phyloP scores from a whole-genome alignment of 2,329 filamentous ascomycete genomes.

The Talaromyces sp. region DNA sequence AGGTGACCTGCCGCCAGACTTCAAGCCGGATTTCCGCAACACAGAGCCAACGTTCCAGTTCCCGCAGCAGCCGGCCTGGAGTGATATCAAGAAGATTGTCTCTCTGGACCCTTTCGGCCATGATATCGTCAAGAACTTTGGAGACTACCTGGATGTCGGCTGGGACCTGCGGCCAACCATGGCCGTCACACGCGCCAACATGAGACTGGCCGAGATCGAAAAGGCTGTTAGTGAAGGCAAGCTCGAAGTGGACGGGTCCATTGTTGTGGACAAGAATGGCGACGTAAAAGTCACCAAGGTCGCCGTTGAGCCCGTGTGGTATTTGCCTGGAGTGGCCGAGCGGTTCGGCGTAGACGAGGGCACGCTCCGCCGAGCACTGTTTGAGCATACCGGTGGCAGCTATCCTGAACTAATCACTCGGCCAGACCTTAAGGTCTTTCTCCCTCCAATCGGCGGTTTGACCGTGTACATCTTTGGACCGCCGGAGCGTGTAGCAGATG shows the following conservation, averaged over 20 bases:
- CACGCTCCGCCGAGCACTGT: constrained; percentile 75
- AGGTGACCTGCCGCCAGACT: constrained; percentile 77
- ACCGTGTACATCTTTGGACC: constrained; percentile 98
- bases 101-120: constrained; percentile 96
- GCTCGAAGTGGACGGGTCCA: constrained; percentile 75
- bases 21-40: constrained; percentile 73
- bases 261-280: constrained; percentile 78
- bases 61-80: constrained; percentile 86
- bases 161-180: constrained; percentile 81
- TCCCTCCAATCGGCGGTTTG: constrained; percentile 90
- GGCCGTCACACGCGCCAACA: constrained; percentile 85
- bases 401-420: constrained; percentile 96
- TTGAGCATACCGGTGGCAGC: constrained; percentile 92
- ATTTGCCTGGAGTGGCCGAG: constrained; percentile 80
- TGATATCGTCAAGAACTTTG: constrained; percentile 72
- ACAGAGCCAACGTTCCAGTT: constrained; percentile 88
- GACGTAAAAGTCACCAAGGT: constrained; percentile 95
- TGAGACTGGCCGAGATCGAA: constrained; percentile 93
- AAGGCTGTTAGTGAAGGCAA: constrained; percentile 77
- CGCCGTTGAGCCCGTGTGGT: constrained; percentile 92
- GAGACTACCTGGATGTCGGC: constrained; percentile 66
- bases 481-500: constrained; percentile 86
- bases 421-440: constrained; percentile 88
- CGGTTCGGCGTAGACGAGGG: constrained; percentile 91
- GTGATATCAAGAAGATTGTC: constrained; percentile 86